Evolutionary conservation across 192 early-diverging fungal genomes (phyloP).

Genomic region (Geranomyces michiganensis): DNA sequence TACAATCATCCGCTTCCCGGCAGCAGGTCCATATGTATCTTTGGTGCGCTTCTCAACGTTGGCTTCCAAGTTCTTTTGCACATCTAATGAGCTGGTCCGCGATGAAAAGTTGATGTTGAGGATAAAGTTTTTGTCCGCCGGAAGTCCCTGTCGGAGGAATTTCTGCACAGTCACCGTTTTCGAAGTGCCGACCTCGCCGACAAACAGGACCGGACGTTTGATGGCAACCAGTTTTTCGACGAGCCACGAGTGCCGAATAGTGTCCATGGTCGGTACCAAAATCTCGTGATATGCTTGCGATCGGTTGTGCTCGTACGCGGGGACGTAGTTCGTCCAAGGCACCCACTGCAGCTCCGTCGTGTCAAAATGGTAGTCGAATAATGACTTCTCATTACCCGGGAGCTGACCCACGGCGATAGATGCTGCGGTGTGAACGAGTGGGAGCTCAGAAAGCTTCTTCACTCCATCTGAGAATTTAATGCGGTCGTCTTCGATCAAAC

Average conservation of each 20-base stretch:
- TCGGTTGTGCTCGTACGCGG: slow-evolving; percentile 57
- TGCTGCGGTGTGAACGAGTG: slow-evolving; percentile 53
- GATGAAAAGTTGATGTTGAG: slow-evolving; percentile 65
- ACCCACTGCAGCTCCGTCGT: slow-evolving; percentile 54
- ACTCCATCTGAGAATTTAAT: slow-evolving; percentile 60
- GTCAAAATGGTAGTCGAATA: slow-evolving; percentile 66
- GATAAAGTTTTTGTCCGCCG: slow-evolving; percentile 56
- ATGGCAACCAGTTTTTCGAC: slow-evolving; percentile 56
- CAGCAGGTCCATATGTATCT: slow-evolving; percentile 62
- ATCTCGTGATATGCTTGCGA: slow-evolving; percentile 56
- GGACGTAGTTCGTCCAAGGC: slow-evolving; percentile 60
- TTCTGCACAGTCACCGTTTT: slow-evolving; percentile 65
- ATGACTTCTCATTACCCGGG: slow-evolving; percentile 57
- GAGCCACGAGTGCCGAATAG: slow-evolving; percentile 62
- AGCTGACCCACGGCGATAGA: slow-evolving; percentile 54
- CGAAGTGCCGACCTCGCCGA: slow-evolving; percentile 63
- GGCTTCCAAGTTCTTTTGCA: slow-evolving; percentile 62
- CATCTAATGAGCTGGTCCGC: slow-evolving; percentile 60
- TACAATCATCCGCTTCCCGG: slow-evolving; percentile 55
- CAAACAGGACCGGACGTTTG: slow-evolving; percentile 61
- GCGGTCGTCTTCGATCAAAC: slow-evolving; percentile 58
- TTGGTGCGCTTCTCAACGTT: slow-evolving; percentile 67
- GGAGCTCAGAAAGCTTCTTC: slow-evolving; percentile 61
- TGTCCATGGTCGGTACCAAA: slow-evolving; percentile 62
- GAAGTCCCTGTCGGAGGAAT: slow-evolving; percentile 48